These are phyloP conservation scores for Ulota crispa DNA, from an alignment of 225 moss, liverwort and hornwort species.

Conservation along the genomic window DNA sequence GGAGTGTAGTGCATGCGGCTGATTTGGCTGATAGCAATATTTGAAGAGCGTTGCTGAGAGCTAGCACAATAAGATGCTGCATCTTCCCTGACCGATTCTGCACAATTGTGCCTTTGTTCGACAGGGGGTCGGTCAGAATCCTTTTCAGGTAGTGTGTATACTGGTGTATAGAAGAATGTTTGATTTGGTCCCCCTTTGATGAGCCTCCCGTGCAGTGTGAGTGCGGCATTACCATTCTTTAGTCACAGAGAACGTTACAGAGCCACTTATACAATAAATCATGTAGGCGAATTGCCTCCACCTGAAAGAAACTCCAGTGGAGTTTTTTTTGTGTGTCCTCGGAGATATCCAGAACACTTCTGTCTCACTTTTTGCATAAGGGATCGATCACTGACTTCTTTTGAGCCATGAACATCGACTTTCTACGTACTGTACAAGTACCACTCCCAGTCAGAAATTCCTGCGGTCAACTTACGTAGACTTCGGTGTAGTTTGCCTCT, in stretches of 20 bases:
- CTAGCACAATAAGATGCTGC: constrained; percentile 15
- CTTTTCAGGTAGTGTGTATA: neutral
- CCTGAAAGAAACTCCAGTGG: neutral
- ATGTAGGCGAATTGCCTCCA: constrained; percentile 22
- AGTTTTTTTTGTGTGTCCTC: neutral
- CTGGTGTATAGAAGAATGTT: neutral
- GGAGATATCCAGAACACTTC: neutral
- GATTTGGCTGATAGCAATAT: neutral
- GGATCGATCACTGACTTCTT: neutral
- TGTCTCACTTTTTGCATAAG: neutral
- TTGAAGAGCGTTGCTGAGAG: neutral
- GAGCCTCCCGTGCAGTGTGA: neutral
- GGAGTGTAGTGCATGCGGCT: neutral
- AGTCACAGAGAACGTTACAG: neutral
- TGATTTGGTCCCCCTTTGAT: neutral
- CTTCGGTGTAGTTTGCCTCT: neutral
- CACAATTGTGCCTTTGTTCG: constrained; percentile 12
- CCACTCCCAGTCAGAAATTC: neutral
- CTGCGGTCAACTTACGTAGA: neutral
- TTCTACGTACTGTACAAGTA: neutral
- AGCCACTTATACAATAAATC: constrained; percentile 22
- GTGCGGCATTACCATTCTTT: neutral
- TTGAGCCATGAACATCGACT: neutral
- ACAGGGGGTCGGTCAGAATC: neutral
- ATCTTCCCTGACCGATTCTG: neutral